Conservation (phyloP, 495 filamentous ascomycete species). For the Trichoderma reesei region DNA sequence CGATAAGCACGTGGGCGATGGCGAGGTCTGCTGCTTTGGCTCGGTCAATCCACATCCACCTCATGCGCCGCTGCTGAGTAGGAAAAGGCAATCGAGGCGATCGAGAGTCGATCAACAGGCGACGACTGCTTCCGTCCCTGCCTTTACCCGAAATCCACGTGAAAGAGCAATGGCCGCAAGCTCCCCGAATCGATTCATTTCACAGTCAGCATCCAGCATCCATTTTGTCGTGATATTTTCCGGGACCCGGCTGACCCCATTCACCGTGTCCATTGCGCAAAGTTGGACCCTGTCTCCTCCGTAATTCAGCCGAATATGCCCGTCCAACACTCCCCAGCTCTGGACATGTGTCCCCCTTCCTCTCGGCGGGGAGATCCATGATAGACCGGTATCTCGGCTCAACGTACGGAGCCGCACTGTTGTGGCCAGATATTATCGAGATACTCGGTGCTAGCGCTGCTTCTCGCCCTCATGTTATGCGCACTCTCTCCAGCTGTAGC, state of each 20-base stretch:
- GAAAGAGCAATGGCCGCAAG: background rate
- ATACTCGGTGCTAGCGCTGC: background rate
- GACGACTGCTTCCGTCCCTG: background rate
- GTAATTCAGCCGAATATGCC: slow-evolving; percentile 4
- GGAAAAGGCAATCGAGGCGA: background rate
- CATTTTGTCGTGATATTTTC: background rate
- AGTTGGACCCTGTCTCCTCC: background rate
- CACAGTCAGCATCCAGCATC: background rate
- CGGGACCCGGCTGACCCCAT: background rate
- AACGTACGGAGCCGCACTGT: background rate
- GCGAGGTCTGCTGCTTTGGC: background rate
- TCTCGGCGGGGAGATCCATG: background rate
- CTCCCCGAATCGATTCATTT: background rate
- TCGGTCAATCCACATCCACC: background rate
- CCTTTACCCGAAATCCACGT: background rate
- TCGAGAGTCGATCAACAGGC: background rate
- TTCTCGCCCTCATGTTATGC: background rate
- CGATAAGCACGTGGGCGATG: slow-evolving; percentile 1
- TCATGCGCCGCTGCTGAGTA: background rate
- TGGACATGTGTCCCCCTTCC: background rate
- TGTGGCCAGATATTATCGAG: too few relatives aligned
- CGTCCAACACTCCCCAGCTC: background rate
- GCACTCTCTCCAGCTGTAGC: too few relatives aligned
- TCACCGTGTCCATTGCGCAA: background rate
- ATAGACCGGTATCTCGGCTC: background rate